Conservation (phyloP, 129 eudicot genomes). For the sunflower (Helianthus annuus) region DNA sequence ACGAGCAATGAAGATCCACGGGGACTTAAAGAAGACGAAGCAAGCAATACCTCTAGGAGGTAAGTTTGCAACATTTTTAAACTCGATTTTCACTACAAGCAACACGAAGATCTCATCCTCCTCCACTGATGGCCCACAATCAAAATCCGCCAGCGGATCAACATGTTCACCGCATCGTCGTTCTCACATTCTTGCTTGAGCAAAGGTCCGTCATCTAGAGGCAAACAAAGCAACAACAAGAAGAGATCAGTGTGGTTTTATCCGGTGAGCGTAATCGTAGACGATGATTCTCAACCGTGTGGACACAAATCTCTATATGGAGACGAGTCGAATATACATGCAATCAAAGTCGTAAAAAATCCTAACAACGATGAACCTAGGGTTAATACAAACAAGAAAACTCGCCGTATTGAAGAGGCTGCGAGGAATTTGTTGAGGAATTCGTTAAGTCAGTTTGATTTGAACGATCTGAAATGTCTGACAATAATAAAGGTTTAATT, state of each 20-base stretch:
- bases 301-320: constrained; percentile 30
- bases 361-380: constrained; percentile 38
- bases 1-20: constrained; percentile 68
- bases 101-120: constrained; percentile 36
- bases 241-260: constrained; percentile 66
- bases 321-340: no score
- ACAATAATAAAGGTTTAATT: no score
- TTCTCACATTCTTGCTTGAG: constrained; percentile 81
- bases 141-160: constrained; percentile 47
- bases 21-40: constrained; percentile 69
- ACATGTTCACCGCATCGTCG: constrained; percentile 83
- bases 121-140: constrained; percentile 21
- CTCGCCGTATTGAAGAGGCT: constrained; percentile 55
- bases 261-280: constrained; percentile 69
- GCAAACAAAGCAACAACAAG: constrained; percentile 42
- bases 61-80: constrained; percentile 62
- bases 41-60: constrained; percentile 89
- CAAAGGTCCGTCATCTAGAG: constrained; percentile 67
- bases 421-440: constrained; percentile 63
- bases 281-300: constrained; percentile 62
- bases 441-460: not conserved
- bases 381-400: constrained; percentile 42
- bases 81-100: constrained; percentile 58
- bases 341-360: constrained; percentile 23
- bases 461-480: no score